phyloP scores from a whole-genome alignment of 371 early-diverging fungal genomes.

The Paraphysoderma sedebokerense region DNA sequence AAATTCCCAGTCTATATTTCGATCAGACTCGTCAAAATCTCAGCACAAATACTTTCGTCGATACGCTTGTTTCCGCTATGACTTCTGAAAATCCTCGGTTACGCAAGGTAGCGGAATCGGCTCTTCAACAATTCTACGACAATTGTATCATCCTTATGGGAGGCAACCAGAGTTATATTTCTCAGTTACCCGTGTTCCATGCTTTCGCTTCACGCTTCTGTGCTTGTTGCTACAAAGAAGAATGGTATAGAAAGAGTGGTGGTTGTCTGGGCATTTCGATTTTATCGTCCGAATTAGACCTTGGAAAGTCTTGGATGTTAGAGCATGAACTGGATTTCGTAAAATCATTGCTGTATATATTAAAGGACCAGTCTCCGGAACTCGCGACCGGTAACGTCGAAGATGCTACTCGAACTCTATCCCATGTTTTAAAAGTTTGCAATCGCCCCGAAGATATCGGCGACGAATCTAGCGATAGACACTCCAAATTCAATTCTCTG shows the following conservation, averaged over 20 bases:
- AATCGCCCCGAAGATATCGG: slow-evolving; percentile 44
- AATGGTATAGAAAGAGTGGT: slow-evolving; percentile 49
- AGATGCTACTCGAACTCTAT: slow-evolving; percentile 51
- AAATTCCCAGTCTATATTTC: too few relatives aligned
- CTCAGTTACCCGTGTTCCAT: slow-evolving; percentile 52
- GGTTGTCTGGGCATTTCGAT: slow-evolving; percentile 80
- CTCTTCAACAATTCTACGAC: slow-evolving; percentile 41
- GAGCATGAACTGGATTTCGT: slow-evolving; percentile 85
- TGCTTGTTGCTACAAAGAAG: slow-evolving; percentile 37
- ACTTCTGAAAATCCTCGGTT: slow-evolving; percentile 43
- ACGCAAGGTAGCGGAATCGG: slow-evolving; percentile 47
- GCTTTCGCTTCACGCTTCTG: slow-evolving; percentile 42
- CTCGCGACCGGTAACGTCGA: slow-evolving; percentile 55
- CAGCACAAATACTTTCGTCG: slow-evolving; percentile 44
- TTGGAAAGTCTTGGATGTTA: slow-evolving; percentile 76
- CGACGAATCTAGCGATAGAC: neutral
- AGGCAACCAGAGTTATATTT: slow-evolving; percentile 38
- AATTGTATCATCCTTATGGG: slow-evolving; percentile 30
- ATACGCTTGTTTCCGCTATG: slow-evolving; percentile 60
- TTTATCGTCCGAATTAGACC: slow-evolving; percentile 56
- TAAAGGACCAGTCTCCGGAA: slow-evolving; percentile 79
- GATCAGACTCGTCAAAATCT: too few relatives aligned
- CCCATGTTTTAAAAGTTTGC: slow-evolving; percentile 64
- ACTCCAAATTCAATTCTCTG: slow-evolving; percentile 26
- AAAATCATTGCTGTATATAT: slow-evolving; percentile 73